Percentiles rank a stretch among this genome's conserved stretches.
Evolutionary conservation across 805 yeast genomes (phyloP).

Genomic region (Peterozyma toletana): DNA sequence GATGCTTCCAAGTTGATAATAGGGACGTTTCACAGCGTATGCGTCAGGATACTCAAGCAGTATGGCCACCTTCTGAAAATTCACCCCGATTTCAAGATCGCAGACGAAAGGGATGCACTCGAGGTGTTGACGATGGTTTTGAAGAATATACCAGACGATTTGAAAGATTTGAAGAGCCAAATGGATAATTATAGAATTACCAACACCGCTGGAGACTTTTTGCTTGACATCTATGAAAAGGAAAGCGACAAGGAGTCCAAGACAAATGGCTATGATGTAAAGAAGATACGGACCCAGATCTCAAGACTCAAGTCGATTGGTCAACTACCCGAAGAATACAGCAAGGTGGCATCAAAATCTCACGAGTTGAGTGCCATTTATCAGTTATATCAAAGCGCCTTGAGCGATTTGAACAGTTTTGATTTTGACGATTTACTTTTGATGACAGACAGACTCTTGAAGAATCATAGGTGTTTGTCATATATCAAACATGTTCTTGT

Average conservation of each 20-base stretch:
- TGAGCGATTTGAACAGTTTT: conserved; percentile 35
- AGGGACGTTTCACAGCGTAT: conserved; percentile 89
- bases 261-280: conserved; percentile 29
- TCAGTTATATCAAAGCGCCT: conserved; percentile 40
- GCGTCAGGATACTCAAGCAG: conserved; percentile 48
- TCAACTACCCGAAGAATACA: conserved; percentile 28
- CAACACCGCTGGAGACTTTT: conserved; percentile 13
- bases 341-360: not conserved
- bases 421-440: conserved; percentile 85
- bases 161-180: conserved; percentile 11
- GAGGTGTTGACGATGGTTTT: conserved; percentile 38
- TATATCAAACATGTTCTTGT: conserved; percentile 66
- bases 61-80: conserved; percentile 33
- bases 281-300: conserved; percentile 34
- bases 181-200: conserved; percentile 9
- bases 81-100: conserved; percentile 41
- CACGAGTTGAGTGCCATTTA: conserved; percentile 29
- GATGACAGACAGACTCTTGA: conserved; percentile 42
- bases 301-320: conserved; percentile 54
- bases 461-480: conserved; percentile 35
- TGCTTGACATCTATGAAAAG: conserved; percentile 8
- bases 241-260: conserved; percentile 6
- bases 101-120: conserved; percentile 56
- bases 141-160: conserved; percentile 13
- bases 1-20: conserved; percentile 44